Evolutionary conservation across 2,329 filamentous ascomycete species (phyloP).

Genomic region (Botryosphaeria agaves): DNA sequence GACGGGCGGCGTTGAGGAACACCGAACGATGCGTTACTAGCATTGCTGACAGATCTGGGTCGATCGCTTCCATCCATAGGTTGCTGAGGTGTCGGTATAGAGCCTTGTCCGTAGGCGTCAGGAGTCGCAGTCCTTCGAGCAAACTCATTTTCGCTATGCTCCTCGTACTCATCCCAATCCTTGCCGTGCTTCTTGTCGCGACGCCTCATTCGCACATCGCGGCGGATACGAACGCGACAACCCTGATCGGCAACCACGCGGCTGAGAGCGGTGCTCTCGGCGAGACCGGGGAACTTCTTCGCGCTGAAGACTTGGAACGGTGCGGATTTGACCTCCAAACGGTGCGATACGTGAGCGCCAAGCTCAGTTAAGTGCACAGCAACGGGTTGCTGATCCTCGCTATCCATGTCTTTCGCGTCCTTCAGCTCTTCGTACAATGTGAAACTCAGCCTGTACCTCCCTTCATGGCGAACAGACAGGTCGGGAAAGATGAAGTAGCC

Average conservation of each 20-base stretch:
- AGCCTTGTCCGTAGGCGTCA: conserved; percentile 27
- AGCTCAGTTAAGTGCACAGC: conserved; percentile 20
- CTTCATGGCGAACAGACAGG: conserved; percentile 87
- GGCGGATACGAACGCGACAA: conserved; percentile 85
- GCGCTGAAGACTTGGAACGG: conserved; percentile 86
- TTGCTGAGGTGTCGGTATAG: conserved; percentile 12
- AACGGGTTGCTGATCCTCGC: conserved; percentile 20
- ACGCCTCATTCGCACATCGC: conserved; percentile 83
- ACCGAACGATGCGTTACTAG: conserved; percentile 23
- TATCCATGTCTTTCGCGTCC: conserved; percentile 61
- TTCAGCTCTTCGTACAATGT: conserved; percentile 90
- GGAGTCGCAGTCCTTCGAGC: conserved; percentile 32
- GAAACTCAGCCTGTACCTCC: conserved; percentile 79
- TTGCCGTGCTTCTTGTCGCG: conserved; percentile 52
- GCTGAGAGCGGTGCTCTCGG: conserved; percentile 76
- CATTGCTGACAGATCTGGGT: conserved; percentile 43
- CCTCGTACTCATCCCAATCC: conserved; percentile 50
- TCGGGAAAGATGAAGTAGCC: conserved; percentile 98
- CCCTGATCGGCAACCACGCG: conserved; percentile 90
- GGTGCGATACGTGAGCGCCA: conserved; percentile 53
- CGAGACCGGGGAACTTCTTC: conserved; percentile 93
- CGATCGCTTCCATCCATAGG: conserved; percentile 26
- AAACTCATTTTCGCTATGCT: conserved; percentile 30
- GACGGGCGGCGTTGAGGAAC: conserved; percentile 24
- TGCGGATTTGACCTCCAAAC: conserved; percentile 75